phyloP scores from a whole-genome alignment of 768 basidiomycete genomes.

The Filobasidium floriforme region DNA sequence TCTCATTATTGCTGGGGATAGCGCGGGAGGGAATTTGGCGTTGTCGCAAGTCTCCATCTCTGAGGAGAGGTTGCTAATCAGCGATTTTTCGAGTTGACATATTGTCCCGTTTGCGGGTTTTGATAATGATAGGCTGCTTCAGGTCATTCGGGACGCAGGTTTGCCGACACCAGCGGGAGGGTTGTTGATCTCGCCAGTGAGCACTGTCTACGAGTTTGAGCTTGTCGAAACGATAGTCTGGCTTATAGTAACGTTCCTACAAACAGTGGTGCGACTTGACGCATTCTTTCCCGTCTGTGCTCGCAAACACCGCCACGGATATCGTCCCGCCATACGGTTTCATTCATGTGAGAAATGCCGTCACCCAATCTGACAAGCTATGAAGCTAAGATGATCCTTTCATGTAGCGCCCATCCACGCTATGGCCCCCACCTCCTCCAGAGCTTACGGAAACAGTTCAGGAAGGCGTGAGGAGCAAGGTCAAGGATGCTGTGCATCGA shows the following conservation, averaged over 20 bases:
- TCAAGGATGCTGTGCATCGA: conserved; percentile 33
- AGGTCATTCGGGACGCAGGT: conserved; percentile 70
- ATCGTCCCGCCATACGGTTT: conserved; percentile 46
- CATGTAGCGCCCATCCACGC: conserved; percentile 42
- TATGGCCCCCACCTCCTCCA: conserved; percentile 46
- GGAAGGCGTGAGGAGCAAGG: conserved; percentile 29
- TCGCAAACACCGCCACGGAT: conserved; percentile 72
- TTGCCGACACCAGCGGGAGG: conserved; percentile 80
- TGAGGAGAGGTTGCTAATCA: neutral
- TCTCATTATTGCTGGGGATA: conserved; percentile 82
- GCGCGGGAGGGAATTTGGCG: conserved; percentile 81
- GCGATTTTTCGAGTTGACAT: neutral
- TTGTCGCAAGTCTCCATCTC: conserved; percentile 49
- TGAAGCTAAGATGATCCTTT: neutral
- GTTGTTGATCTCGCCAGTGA: conserved; percentile 87
- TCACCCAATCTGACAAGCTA: neutral
- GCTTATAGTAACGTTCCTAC: too few species aligned
- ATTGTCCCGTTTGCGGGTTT: neutral
- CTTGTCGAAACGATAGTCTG: neutral
- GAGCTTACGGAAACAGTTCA: conserved; percentile 42
- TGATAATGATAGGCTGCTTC: conserved; percentile 51
- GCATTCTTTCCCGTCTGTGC: conserved; percentile 85
- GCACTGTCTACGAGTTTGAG: conserved; percentile 27
- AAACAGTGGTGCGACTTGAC: conserved; percentile 59
- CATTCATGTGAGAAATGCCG: conserved; percentile 37